phyloP scores from a whole-genome alignment of 2,329 filamentous ascomycete species.

The Exophiala viscosa region DNA sequence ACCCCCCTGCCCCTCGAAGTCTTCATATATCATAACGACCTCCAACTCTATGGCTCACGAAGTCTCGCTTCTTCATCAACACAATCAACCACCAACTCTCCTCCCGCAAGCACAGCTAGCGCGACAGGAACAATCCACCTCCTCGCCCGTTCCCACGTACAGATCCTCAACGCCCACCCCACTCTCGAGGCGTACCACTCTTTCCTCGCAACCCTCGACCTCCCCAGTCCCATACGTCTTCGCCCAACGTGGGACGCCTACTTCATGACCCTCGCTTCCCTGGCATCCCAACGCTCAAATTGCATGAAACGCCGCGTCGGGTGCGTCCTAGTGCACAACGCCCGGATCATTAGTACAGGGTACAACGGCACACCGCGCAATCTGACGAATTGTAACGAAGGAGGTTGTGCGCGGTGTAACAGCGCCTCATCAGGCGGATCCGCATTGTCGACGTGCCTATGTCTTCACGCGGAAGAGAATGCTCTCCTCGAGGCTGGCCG shows the following conservation, averaged over 20 bases:
- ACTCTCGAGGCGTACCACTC: slow-evolving; percentile 68
- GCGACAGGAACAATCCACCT: slow-evolving; percentile 64
- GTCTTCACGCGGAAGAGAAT: slow-evolving; percentile 98
- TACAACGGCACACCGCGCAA: slow-evolving; percentile 97
- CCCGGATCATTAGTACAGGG: slow-evolving; percentile 83
- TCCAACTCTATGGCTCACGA: slow-evolving; percentile 65
- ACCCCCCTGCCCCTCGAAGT: slow-evolving; percentile 54
- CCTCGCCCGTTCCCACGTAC: slow-evolving; percentile 75
- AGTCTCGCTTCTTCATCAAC: slow-evolving; percentile 26
- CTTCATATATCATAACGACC: slow-evolving; percentile 64
- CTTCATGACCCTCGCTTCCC: slow-evolving; percentile 93
- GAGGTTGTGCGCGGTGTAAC: slow-evolving; percentile 87
- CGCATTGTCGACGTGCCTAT: slow-evolving; percentile 80
- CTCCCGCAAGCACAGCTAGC: background rate
- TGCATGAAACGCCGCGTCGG: slow-evolving; percentile 98
- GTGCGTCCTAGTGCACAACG: slow-evolving; percentile 80
- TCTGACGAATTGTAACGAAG: slow-evolving; percentile 84
- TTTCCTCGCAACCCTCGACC: slow-evolving; percentile 69
- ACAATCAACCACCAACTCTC: background rate
- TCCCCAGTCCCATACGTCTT: slow-evolving; percentile 73
- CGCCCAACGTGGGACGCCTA: slow-evolving; percentile 94
- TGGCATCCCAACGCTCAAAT: slow-evolving; percentile 86
- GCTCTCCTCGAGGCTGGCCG: slow-evolving; percentile 89
- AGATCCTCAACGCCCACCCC: slow-evolving; percentile 78
- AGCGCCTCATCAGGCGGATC: slow-evolving; percentile 63